Percentiles rank a stretch among this genome's conserved stretches.
Evolutionary conservation across 805 yeast genomes (phyloP).

Genomic region (Ogataea ramenticola): DNA sequence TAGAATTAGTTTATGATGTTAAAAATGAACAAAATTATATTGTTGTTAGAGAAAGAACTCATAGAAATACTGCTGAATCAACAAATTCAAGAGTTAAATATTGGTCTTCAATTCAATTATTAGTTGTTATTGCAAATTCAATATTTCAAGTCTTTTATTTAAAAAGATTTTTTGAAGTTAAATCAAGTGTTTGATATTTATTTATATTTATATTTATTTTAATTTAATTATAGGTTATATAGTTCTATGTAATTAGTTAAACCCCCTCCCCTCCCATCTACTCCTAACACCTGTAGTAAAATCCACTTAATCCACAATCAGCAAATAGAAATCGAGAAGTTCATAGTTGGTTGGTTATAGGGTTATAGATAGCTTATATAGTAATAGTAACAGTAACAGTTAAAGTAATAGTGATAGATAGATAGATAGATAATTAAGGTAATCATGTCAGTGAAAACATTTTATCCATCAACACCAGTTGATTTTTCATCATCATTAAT

Average conservation of each 20-base stretch:
- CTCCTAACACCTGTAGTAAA: too few relatives aligned
- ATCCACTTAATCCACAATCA: too few relatives aligned
- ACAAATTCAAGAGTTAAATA: slow-evolving; percentile 95
- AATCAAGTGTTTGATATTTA: slow-evolving; percentile 63
- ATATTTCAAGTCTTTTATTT: slow-evolving; percentile 90
- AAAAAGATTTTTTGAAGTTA: slow-evolving; percentile 93
- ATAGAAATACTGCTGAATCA: slow-evolving; percentile 97
- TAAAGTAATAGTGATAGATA: too few relatives aligned
- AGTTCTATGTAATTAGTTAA: too few relatives aligned
- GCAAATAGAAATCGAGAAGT: too few relatives aligned
- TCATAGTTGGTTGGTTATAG: too few relatives aligned
- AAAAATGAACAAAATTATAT: slow-evolving; percentile 90
- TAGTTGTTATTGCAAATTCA: slow-evolving; percentile 80
- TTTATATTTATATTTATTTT: background rate
- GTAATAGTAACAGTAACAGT: too few relatives aligned
- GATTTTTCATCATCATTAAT: slow-evolving; percentile 60
- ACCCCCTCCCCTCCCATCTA: too few relatives aligned
- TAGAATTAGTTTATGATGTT: slow-evolving; percentile 74
- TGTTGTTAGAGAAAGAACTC: slow-evolving; percentile 93
- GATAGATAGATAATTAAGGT: too few relatives aligned
- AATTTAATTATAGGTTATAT: too few relatives aligned
- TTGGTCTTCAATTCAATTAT: slow-evolving; percentile 92
- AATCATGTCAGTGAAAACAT: slow-evolving; percentile 56
- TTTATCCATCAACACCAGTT: slow-evolving; percentile 60
- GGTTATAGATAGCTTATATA: too few relatives aligned